These are phyloP conservation scores for Epichloe gansuensis DNA, from an alignment of 2,329 filamentous ascomycete species.

Conservation along the genomic window DNA sequence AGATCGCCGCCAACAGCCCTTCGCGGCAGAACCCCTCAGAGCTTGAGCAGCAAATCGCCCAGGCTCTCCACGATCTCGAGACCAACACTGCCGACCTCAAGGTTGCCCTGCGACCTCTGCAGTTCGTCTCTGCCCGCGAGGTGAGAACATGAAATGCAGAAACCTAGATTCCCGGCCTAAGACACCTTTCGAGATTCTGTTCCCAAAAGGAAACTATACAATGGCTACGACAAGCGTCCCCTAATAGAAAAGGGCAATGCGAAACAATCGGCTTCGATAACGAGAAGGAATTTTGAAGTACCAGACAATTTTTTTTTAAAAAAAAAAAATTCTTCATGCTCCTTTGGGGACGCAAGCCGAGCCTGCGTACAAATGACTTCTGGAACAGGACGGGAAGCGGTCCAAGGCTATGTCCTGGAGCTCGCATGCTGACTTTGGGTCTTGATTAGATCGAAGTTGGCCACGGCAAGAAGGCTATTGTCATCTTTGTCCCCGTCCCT, in stretches of 20 bases:
- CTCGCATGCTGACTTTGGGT: conserved; percentile 63
- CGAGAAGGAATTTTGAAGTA: conserved; percentile 6
- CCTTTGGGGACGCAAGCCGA: conserved; percentile 15
- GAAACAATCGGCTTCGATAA: conserved; percentile 1
- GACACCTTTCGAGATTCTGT: conserved; percentile 28
- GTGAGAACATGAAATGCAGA: conserved; percentile 52
- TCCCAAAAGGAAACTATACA: conserved; percentile 24
- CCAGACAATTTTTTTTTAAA: neutral
- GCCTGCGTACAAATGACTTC: conserved; percentile 29
- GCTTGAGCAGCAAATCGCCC: conserved; percentile 93
- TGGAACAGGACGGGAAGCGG: conserved; percentile 64
- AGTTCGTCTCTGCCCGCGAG: conserved; percentile 98
- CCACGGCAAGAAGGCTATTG: conserved; percentile 99
- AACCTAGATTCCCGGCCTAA: conserved; percentile 6
- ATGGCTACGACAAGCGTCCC: conserved; percentile 18
- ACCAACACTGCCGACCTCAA: conserved; percentile 98
- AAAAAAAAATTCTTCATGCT: conserved; percentile 8
- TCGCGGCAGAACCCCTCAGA: conserved; percentile 93
- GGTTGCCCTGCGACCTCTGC: conserved; percentile 88
- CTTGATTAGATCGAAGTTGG: conserved; percentile 92
- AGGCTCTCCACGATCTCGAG: conserved; percentile 97
- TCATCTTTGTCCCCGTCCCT: conserved; percentile 99
- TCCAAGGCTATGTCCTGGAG: conserved; percentile 59
- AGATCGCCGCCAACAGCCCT: conserved; percentile 95
- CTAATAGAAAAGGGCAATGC: conserved; percentile 2